Conservation (phyloP, 495 filamentous ascomycete genomes). For the Xylaria longipes region DNA sequence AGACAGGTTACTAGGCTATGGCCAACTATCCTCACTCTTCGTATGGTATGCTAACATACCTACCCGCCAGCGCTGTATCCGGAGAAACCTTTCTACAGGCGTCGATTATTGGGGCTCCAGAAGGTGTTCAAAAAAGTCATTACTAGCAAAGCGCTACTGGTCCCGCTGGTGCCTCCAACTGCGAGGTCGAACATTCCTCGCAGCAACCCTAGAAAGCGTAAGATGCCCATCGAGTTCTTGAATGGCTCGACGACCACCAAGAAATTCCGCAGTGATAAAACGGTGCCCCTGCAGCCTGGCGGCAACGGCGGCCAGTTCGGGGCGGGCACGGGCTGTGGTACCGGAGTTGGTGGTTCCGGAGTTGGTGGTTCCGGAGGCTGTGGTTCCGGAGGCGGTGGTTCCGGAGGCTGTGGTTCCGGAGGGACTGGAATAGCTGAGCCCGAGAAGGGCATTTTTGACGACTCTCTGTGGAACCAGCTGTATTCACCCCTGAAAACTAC, state of each 20-base stretch:
- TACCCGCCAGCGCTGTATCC: constrained; percentile 21
- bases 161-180: constrained; percentile 33
- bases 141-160: not conserved
- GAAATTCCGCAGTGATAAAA: constrained; percentile 19
- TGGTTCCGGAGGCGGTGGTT: no score
- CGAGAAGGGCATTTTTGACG: no score
- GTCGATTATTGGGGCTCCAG: not conserved
- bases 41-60: constrained; percentile 8
- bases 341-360: no score
- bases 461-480: no score
- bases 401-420: no score
- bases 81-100: constrained; percentile 4
- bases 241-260: constrained; percentile 9
- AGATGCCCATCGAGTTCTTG: constrained; percentile 35
- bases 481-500: no score
- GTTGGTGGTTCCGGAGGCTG: no score
- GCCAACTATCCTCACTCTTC: not conserved
- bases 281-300: not conserved
- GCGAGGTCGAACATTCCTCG: constrained; percentile 28
- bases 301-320: constrained; percentile 25
- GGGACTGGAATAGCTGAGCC: no score
- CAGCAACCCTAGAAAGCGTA: constrained; percentile 39
- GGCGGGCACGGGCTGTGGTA: no score
- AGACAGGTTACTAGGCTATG: not conserved
- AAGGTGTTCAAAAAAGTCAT: not conserved